Evolutionary conservation across 192 early-diverging fungal species (phyloP).

Genomic region (Backusella circina): DNA sequence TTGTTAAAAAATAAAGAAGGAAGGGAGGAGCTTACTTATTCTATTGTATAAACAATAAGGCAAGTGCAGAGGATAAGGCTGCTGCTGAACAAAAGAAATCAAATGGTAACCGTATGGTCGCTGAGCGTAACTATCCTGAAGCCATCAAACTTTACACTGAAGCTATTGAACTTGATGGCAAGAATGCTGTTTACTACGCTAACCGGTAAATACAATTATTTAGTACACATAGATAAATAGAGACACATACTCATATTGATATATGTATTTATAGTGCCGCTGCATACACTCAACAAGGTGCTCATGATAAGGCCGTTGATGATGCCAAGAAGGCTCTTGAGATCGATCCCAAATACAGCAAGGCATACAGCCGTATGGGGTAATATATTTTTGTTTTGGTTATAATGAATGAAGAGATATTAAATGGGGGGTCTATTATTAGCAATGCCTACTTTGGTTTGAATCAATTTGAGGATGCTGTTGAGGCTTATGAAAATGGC

Average conservation of each 20-base stretch:
- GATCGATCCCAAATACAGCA: constrained; percentile 86
- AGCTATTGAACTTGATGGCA: constrained; percentile 80
- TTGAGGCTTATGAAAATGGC: constrained; percentile 88
- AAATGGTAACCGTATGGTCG: constrained; percentile 77
- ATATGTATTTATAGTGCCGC: constrained; percentile 75
- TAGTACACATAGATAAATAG: neutral
- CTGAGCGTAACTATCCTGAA: constrained; percentile 75
- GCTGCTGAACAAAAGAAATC: constrained; percentile 90
- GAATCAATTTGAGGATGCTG: constrained; percentile 78
- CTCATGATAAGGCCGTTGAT: constrained; percentile 82
- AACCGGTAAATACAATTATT: constrained; percentile 79
- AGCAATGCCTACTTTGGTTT: constrained; percentile 90
- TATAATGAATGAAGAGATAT: neutral
- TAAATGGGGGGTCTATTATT: neutral
- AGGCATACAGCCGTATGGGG: constrained; percentile 91
- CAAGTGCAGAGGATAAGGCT: constrained; percentile 63
- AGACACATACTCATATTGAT: neutral
- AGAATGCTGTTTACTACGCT: constrained; percentile 93
- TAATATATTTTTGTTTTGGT: constrained; percentile 22
- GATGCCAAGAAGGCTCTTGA: constrained; percentile 85
- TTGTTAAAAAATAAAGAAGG: neutral
- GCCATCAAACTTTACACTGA: constrained; percentile 89
- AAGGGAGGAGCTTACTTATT: no score
- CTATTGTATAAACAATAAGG: neutral
- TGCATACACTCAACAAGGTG: constrained; percentile 85